Evolutionary conservation across 2,329 filamentous ascomycete species (phyloP).

Genomic region (Huntiella moniliformis): DNA sequence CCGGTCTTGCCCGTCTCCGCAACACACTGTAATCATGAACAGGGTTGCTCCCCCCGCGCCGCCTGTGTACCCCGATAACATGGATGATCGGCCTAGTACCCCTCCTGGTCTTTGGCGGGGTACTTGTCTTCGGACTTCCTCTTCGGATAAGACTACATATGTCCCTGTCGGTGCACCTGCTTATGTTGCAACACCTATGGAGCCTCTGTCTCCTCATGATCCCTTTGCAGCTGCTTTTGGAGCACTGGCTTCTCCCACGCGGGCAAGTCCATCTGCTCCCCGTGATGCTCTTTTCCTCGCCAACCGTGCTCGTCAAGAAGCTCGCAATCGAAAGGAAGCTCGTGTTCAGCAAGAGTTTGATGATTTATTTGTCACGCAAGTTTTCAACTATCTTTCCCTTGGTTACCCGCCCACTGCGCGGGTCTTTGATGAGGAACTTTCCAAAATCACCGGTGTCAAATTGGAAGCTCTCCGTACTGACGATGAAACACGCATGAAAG

Average conservation of each 20-base stretch:
- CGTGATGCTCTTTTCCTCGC: slow-evolving; percentile 3
- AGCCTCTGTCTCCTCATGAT: slow-evolving; percentile 16
- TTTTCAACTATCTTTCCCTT: slow-evolving; percentile 90
- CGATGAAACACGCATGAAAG: slow-evolving; percentile 41
- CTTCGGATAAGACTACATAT: slow-evolving; percentile 6
- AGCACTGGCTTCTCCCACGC: neutral
- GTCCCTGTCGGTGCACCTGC: slow-evolving; percentile 4
- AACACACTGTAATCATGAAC: slow-evolving; percentile 35
- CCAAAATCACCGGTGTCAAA: slow-evolving; percentile 56
- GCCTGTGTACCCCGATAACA: neutral
- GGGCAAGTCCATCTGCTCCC: neutral
- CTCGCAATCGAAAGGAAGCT: slow-evolving; percentile 28
- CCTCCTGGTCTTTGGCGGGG: slow-evolving; percentile 54
- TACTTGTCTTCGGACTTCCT: slow-evolving; percentile 31
- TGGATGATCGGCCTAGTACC: neutral
- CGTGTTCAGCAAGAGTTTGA: slow-evolving; percentile 50
- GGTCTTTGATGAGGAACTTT: slow-evolving; percentile 67
- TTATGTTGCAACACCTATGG: slow-evolving; percentile 10
- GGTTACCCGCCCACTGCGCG: slow-evolving; percentile 77
- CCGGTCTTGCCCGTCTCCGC: slow-evolving; percentile 64
- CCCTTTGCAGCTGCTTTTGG: slow-evolving; percentile 24
- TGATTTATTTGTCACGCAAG: slow-evolving; percentile 77
- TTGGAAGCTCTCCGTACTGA: slow-evolving; percentile 51
- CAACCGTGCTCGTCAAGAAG: slow-evolving; percentile 2
- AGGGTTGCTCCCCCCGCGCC: neutral